Evolutionary conservation across 768 basidiomycete genomes (phyloP), one percentile per base, ranked within the genome.

Genomic region (Favolaschia claudopus): DNA sequence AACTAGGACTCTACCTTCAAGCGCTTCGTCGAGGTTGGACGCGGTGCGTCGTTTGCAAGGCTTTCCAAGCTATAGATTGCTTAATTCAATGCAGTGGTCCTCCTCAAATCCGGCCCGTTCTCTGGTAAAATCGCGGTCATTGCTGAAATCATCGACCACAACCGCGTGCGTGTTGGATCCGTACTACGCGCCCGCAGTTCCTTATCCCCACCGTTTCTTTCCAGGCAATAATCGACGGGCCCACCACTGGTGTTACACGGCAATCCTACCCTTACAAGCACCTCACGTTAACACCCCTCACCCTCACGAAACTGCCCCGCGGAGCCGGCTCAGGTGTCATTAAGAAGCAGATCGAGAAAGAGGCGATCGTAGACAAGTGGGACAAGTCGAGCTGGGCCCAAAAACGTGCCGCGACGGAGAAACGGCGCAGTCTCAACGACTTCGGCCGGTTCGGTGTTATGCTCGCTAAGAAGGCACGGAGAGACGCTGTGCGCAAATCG

Each of bases 81-180:
- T 64, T 13, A 43, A 52, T 5, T 7, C 43, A 20, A n/a, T 31
- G 1, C 63, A 90, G 95, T 98, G 62, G 94, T 98, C 75, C 94
- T 99, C 80, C 85, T 99, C 81, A 92, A 91, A 76, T 76, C 89
- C 57, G 96, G 96, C 54, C 93, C 93, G 55, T 85, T 79, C 58
- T 82, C 87, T 40, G 95, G 95, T 67, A 91, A 89, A 76, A 93
- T 97, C 69, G 97, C 97, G 54, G 91, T 95, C 64, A 96, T 99
- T 75, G 89, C 88, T 47, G 95, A 99, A 78, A 96, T 99, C 77
- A 96, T 99, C 65, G 97, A 99, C 87, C 96, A 99, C 85, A 96
- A 95, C 84, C 88, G 96, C 74, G 96, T 97, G 73, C 61, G 91
- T 76, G 19, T 12, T 12, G 13, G n/a, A 17, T 44, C 20, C 12